A percentile compares a stretch with the other conserved stretches of the same genome.
phyloP scores from a whole-genome alignment of 257 asterid genomes.

The Plantago ovata region DNA sequence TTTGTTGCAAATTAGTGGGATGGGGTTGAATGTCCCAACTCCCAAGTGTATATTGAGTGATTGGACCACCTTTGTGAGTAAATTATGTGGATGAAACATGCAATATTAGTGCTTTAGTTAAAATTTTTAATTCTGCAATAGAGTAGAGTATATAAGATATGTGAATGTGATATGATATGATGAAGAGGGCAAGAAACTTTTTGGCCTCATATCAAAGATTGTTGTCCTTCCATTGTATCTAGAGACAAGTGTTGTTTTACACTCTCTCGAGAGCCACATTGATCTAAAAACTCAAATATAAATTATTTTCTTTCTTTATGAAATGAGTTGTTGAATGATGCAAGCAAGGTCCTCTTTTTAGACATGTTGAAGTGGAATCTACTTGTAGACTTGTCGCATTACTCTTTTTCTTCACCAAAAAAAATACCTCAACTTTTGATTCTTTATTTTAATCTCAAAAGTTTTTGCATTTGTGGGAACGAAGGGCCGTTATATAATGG shows the following conservation, averaged over 20 bases:
- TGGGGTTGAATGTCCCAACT: slow-evolving; percentile 16
- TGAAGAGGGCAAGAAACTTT: slow-evolving; percentile 8
- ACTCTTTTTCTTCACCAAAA: no score
- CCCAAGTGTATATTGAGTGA: no score
- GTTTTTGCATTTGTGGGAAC: no score
- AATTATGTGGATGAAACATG: not conserved
- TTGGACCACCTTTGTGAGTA: slow-evolving; percentile 26
- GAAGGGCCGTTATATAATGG: no score
- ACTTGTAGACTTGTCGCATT: not conserved
- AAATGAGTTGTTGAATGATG: not conserved
- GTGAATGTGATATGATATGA: no score
- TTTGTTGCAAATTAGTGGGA: not conserved
- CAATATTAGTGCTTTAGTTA: not conserved
- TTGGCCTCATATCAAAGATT: slow-evolving; percentile 16
- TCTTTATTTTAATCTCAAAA: no score
- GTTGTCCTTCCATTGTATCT: slow-evolving; percentile 39
- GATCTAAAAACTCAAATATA: not conserved
- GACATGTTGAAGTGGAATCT: slow-evolving; percentile 8
- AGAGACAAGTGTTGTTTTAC: slow-evolving; percentile 34
- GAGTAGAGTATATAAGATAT: no score
- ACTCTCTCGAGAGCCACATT: slow-evolving; percentile 22
- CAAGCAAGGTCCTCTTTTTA: slow-evolving; percentile 2
- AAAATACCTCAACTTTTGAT: not conserved
- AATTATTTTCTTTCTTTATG: not conserved
- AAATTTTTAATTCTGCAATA: no score